Evolutionary conservation across 2,329 filamentous ascomycete genomes (phyloP).

Genomic region (Magnaporthiopsis incrustans): DNA sequence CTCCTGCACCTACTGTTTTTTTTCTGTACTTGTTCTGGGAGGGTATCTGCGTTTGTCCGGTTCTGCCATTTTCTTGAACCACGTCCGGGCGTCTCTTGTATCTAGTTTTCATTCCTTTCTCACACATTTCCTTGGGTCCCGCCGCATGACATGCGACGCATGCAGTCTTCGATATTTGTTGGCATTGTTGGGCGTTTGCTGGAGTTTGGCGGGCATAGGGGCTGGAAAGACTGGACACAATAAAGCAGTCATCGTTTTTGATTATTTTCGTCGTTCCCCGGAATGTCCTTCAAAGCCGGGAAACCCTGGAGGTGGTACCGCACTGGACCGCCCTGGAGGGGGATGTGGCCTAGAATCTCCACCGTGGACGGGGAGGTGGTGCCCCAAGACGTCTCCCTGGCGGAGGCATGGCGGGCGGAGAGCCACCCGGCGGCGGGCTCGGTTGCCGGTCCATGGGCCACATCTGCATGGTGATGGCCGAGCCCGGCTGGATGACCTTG

Average conservation of each 20-base stretch:
- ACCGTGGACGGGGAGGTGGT: too few relatives aligned
- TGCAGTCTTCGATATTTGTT: not conserved
- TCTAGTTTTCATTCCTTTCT: not conserved
- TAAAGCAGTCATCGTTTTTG: not conserved
- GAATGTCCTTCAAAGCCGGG: too few relatives aligned
- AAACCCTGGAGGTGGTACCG: too few relatives aligned
- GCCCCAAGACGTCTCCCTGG: too few relatives aligned
- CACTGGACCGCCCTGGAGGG: too few relatives aligned
- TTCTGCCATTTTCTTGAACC: not conserved
- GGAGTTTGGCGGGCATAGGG: too few relatives aligned
- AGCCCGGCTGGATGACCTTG: conserved; percentile 70
- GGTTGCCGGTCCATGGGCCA: conserved; percentile 41
- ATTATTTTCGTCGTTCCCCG: not conserved
- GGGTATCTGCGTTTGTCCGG: too few relatives aligned
- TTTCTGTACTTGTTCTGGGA: too few relatives aligned
- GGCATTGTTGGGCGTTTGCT: too few relatives aligned
- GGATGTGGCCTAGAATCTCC: too few relatives aligned
- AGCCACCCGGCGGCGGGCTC: conserved; percentile 7
- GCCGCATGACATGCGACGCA: too few relatives aligned
- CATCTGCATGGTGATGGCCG: conserved; percentile 53
- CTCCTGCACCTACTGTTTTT: not conserved
- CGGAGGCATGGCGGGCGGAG: not conserved
- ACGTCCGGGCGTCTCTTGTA: not conserved
- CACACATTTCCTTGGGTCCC: not conserved
- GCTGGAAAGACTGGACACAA: not conserved